Evolutionary conservation across 106 monocot species (phyloP), one percentile per base, ranked within the genome.

Genomic region (Alisma plantagoaquatica): DNA sequence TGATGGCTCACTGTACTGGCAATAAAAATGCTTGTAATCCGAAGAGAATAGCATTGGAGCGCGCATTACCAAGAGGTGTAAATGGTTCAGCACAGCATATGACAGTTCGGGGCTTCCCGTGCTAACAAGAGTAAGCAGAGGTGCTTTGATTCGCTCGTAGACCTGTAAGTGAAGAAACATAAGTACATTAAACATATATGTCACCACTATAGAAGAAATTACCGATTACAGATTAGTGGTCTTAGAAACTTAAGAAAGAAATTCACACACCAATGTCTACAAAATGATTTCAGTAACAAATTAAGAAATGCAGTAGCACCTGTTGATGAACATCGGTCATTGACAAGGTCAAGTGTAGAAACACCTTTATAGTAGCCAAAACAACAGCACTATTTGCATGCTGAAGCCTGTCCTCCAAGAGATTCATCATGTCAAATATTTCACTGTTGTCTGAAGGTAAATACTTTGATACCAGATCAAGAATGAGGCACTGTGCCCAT

Each of bases 241-340:
- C n/a, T n/a, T n/a, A n/a, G n/a, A n/a, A n/a, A n/a, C n/a, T n/a
- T n/a, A n/a, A n/a, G n/a, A n/a, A n/a, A n/a, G n/a, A n/a, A n/a
- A n/a, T n/a, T n/a, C n/a, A n/a, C n/a, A n/a, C n/a, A n/a, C n/a
- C n/a, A n/a, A n/a, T n/a, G n/a, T n/a, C n/a, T 38, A 14, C 35
- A 38, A 7, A 14, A 7, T 38, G 35, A 14, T 38, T 14, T 7
- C 6, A 7, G 35, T 38, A 38, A 38, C 6, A 7, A 38, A 38
- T 38, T 38, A 14, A 38, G 6, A 38, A 7, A 14, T 38, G 6
- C 14, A 38, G 14, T 38, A n/a, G 9, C 24, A 98, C 98, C 98
- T 98, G 98, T 65, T 98, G 98, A 72, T 98, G 98, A 59, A 98
- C 98, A 85, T 90, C 98, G 18, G 82, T 77, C 98, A 98, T 98